phyloP scores from a whole-genome alignment of 306 rosid species.

The Nissolia schottii region DNA sequence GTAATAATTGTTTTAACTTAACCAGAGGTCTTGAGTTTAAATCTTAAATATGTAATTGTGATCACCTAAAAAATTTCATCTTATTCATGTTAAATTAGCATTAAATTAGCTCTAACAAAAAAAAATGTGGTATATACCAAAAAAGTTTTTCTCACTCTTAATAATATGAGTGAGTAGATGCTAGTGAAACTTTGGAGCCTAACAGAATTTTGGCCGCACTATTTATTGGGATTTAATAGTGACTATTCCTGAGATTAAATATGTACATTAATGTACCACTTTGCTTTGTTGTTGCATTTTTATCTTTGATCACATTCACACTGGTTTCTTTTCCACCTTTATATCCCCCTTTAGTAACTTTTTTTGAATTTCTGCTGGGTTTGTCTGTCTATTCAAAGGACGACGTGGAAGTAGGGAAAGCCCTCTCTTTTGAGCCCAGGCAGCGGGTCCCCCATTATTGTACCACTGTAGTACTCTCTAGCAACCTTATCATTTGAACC shows the following conservation, averaged over 20 bases:
- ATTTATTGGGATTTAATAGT: too few relatives aligned
- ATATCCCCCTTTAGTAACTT: slow-evolving; percentile 46
- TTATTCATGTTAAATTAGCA: too few relatives aligned
- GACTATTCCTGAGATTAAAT: not conserved
- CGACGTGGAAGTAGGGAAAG: slow-evolving; percentile 42
- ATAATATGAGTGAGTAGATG: too few relatives aligned
- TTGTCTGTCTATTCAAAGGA: slow-evolving; percentile 72
- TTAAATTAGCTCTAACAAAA: too few relatives aligned
- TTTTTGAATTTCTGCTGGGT: slow-evolving; percentile 61
- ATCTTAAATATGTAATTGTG: too few relatives aligned
- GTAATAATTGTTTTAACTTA: too few relatives aligned
- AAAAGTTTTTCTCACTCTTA: too few relatives aligned
- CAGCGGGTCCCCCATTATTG: slow-evolving; percentile 27
- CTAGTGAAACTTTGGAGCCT: too few relatives aligned
- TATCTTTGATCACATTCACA: slow-evolving; percentile 36
- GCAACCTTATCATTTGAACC: not conserved
- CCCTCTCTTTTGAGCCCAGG: slow-evolving; percentile 26
- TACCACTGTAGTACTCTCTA: slow-evolving; percentile 7
- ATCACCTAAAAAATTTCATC: too few relatives aligned
- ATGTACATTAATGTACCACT: not conserved
- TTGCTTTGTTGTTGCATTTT: not conserved
- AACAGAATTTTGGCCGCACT: too few relatives aligned
- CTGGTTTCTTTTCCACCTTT: slow-evolving; percentile 37
- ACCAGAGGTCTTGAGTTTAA: too few relatives aligned
- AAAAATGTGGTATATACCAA: too few relatives aligned